Base-by-base conservation (phyloP, 208 protist genomes). In the Chromosphaera perkinsii region DNA sequence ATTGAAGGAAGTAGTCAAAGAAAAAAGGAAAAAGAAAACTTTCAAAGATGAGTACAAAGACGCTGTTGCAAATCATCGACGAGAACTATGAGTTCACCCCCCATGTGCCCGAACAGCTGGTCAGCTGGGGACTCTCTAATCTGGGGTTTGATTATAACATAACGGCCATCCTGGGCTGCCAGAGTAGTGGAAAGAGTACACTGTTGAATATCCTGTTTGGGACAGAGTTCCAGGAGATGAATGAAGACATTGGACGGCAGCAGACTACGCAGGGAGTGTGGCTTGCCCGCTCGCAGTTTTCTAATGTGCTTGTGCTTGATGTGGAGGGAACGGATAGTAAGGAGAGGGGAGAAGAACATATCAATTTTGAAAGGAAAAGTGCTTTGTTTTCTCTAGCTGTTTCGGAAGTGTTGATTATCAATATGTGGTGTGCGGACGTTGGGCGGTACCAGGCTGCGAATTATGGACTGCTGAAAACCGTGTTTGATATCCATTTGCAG, bases 341-440 rank as follows among this genome's bases (percentile, higher is more conserved):
- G 51, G 94, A 97, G 76, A 84, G 93, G 26, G 92, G 92, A 32
- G 93, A 96, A 71, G 86, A 96, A 66, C 74, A 82, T 40, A 88
- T 91, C 57, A 87, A 79, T 52, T 96, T 96, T 72, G 94, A 98
- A 77, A 85, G 91, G 39, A 93, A 97, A 70, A 86, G 91, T 20
- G 92, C 91, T 9, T 87, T 97, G 32, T 97, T 98, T 77, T 92
- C 92, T 5, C 79, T 98, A 20, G 90, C 90, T 37, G 63, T 97
- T 12, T 86, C 91, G 0, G 92, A 96, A 64, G 91, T 94, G 5
- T 85, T 98, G 24, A 89, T 98, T 27, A 87, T 98, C 48, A 98
- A 98, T 70, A 92, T 98, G 90, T 97, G 92, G 91, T 66, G 85
- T 14, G 81, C 92, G 22, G 94, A 98, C 67, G 86, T 98, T 36